Evolutionary conservation across 345 rosid species (phyloP).

Genomic region (Rhodamnia rubescens): DNA sequence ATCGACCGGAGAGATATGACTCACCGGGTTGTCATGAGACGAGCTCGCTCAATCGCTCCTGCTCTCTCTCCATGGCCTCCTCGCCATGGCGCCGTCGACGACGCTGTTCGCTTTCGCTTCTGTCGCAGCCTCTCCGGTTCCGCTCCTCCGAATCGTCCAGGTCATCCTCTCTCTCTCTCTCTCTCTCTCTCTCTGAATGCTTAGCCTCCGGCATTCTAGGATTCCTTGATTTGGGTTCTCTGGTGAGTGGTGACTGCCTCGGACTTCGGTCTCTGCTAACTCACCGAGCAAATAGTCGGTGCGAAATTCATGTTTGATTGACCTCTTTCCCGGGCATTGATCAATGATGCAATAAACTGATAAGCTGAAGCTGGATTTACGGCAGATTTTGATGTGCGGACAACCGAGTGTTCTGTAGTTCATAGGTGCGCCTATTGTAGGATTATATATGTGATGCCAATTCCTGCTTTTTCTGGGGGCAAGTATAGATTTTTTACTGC

Average conservation of each 20-base stretch:
- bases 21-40: background rate
- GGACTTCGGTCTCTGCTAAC: background rate
- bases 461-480: background rate
- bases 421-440: background rate
- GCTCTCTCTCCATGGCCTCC: background rate
- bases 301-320: background rate
- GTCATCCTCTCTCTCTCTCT: background rate
- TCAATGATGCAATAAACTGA: background rate
- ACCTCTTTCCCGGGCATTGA: background rate
- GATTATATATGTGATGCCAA: background rate
- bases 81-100: background rate
- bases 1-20: background rate
- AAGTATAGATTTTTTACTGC: background rate
- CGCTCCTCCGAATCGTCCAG: background rate
- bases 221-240: background rate
- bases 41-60: background rate
- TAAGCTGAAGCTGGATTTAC: background rate
- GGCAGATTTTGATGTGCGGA: background rate
- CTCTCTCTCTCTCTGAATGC: background rate
- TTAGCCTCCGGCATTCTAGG: background rate
- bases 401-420: background rate
- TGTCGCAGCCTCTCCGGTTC: background rate
- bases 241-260: background rate
- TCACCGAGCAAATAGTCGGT: background rate
- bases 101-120: background rate